Evolutionary conservation across 2,329 filamentous ascomycete genomes (phyloP).

Genomic region (Trichoderma sp.): DNA sequence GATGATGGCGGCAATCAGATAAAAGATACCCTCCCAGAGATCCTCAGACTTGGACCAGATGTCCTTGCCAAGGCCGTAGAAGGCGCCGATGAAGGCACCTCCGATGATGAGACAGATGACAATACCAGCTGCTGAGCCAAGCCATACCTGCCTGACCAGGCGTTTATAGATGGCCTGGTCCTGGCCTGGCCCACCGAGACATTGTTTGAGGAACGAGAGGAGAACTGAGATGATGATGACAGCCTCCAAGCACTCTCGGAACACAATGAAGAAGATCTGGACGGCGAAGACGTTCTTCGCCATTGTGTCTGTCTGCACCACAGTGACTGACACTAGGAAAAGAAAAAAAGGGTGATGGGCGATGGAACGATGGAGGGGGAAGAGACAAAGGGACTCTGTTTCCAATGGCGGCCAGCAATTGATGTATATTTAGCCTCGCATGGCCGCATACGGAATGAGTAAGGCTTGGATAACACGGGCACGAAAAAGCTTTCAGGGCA

Average conservation of each 20-base stretch:
- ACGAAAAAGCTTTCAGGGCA: not conserved
- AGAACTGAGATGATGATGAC: constrained; percentile 80
- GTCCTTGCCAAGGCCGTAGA: constrained; percentile 68
- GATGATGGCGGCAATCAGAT: constrained; percentile 68
- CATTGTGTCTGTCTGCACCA: constrained; percentile 40
- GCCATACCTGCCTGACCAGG: constrained; percentile 61
- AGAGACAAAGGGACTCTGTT: not conserved
- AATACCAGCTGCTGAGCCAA: constrained; percentile 61
- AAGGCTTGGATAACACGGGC: not conserved
- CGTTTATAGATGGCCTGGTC: constrained; percentile 45
- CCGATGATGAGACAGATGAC: constrained; percentile 65
- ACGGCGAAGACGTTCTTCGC: constrained; percentile 71
- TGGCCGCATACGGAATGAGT: not conserved
- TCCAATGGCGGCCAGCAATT: constrained; percentile 12
- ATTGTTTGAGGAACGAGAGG: constrained; percentile 78
- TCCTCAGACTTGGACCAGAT: constrained; percentile 65
- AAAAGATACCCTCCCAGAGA: constrained; percentile 75
- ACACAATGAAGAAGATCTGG: constrained; percentile 82
- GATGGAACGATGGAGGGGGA: not conserved
- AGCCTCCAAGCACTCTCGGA: constrained; percentile 77
- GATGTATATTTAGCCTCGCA: constrained; percentile 15
- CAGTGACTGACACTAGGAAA: not conserved
- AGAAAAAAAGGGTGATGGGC: not conserved
- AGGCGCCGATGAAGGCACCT: constrained; percentile 66
- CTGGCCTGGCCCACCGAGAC: constrained; percentile 62